These are phyloP conservation scores for Xylaria sp. DNA, from an alignment of 2,329 filamentous ascomycete species.

Conservation along the genomic window DNA sequence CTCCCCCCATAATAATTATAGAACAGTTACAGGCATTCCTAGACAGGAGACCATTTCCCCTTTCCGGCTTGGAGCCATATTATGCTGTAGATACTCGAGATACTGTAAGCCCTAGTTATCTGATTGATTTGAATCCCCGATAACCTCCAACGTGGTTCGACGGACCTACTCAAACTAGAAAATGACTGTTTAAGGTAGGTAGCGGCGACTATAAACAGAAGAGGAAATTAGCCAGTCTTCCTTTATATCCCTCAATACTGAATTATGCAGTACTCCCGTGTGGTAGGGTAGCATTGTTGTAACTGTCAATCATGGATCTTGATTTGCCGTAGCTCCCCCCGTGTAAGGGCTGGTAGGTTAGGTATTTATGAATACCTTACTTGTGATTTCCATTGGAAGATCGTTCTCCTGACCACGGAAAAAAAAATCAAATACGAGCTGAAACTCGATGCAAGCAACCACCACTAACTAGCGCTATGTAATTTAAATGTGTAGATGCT, in stretches of 20 bases:
- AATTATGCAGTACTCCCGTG: not conserved
- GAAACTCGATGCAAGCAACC: not conserved
- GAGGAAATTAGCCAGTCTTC: not conserved
- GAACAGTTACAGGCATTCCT: constrained; percentile 5
- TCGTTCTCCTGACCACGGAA: not conserved
- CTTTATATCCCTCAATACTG: not conserved
- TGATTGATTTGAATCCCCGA: not conserved
- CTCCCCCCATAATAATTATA: constrained; percentile 19
- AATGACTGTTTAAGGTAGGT: constrained; percentile 8
- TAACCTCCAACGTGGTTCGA: constrained; percentile 1
- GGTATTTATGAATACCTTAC: not conserved
- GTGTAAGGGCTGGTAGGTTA: not conserved
- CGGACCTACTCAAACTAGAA: constrained; percentile 11
- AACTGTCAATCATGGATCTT: not conserved
- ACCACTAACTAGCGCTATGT: not conserved
- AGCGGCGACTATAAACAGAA: not conserved
- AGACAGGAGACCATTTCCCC: not conserved
- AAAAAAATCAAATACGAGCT: not conserved
- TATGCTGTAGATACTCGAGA: not conserved
- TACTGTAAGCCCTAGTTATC: constrained; percentile 11
- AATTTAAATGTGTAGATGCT: not conserved
- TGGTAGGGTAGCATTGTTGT: not conserved
- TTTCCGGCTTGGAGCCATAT: not conserved
- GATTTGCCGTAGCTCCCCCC: not conserved
- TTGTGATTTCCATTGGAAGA: not conserved